These are phyloP conservation scores for Gaeumannomyces tritici DNA, from an alignment of 2,329 filamentous ascomycete species.

Conservation along the genomic window DNA sequence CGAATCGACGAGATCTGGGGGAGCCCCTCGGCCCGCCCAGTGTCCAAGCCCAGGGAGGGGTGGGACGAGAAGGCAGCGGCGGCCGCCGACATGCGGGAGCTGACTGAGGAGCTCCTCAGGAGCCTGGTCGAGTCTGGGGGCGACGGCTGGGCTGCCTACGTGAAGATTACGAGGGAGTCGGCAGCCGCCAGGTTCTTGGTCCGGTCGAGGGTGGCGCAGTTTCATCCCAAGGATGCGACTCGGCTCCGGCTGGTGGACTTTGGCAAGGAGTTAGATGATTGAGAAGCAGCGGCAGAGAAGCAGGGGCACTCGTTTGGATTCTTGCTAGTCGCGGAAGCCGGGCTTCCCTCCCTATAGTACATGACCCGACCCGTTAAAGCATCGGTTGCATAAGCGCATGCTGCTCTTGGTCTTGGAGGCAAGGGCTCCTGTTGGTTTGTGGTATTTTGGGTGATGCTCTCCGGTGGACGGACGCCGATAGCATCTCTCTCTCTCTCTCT, in stretches of 20 bases:
- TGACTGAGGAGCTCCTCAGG: slow-evolving; percentile 53
- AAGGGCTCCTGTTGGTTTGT: not conserved
- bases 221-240: slow-evolving; percentile 54
- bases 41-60: slow-evolving; percentile 14
- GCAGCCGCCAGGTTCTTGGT: slow-evolving; percentile 55
- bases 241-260: slow-evolving; percentile 53
- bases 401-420: not conserved
- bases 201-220: slow-evolving; percentile 55
- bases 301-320: not conserved
- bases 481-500: no score
- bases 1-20: slow-evolving; percentile 59
- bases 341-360: not conserved
- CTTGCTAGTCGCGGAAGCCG: not conserved
- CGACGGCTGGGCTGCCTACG: slow-evolving; percentile 46
- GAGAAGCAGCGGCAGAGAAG: not conserved
- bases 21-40: slow-evolving; percentile 10
- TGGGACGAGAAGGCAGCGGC: slow-evolving; percentile 40
- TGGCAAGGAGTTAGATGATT: slow-evolving; percentile 52
- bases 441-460: not conserved
- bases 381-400: not conserved
- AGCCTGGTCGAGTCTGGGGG: slow-evolving; percentile 43
- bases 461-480: no score
- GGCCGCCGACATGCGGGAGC: slow-evolving; percentile 45
- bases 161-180: slow-evolving; percentile 48
- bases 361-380: not conserved